Base-by-base conservation (phyloP, 1,284 basidiomycete genomes). In the Ustilago loliicola region DNA sequence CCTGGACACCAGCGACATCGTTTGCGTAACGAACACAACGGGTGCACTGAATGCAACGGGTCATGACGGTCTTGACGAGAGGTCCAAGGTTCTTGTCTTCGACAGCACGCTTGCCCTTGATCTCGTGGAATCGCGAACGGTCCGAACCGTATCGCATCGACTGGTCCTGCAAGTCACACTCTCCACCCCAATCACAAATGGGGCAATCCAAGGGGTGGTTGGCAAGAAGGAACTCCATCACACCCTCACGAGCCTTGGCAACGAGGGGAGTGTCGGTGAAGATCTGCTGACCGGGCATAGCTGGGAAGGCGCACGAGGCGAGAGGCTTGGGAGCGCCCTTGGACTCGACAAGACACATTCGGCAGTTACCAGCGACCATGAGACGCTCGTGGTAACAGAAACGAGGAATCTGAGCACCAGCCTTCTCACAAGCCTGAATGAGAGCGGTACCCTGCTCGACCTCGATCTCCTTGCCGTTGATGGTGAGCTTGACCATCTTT, bases 141-240 rank as follows among this genome's bases (percentile, higher is more conserved):
- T 99, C 96, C 13, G 95, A 93, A 54, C 96, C 96, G 86, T 99
- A 99, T 65, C 96, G 93, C 96, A 99, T 98, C 29, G 96, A 96
- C 88, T 99, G 97, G 88, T 99, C 96, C 89, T 99, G 96, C 25
- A 99, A 90, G 87, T 99, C 97, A 87, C 97, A 99, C 90, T 99
- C 96, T 59, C 88, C 87, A 64, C 87, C 87, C 83, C 87, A 86
- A 87, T 99, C 97, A 85, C 96, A 99, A 81, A 99, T 94, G 38
- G 97, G 96, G 88, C 96, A 99, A 87, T 99, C 96, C 71, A 99
- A 90, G 3, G 96, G 96, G 86, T 99, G 96, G 88, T 99, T 99
- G 77, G 95, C 91, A 64, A 99, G 91, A 42, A 99, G 90, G 88
- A 99, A 98, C 87, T 99, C 97, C 96, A 99, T 98, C 69, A 99